These are phyloP conservation scores for Baudoinia panamericana DNA, from an alignment of 495 filamentous ascomycete genomes.

Conservation along the genomic window DNA sequence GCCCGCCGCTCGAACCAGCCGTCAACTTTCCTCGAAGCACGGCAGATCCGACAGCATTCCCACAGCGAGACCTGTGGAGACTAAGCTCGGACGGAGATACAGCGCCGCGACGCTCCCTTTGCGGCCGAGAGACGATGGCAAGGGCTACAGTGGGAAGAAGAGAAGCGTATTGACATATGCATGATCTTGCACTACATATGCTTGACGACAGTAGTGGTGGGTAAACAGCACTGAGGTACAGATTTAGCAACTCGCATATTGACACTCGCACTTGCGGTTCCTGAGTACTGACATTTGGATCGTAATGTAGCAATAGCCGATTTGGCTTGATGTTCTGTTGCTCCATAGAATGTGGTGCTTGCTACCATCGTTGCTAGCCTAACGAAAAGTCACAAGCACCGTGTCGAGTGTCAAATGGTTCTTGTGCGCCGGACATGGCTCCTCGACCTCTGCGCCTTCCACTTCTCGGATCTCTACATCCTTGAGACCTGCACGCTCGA, in stretches of 20 bases:
- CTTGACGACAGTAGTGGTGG: too few relatives aligned
- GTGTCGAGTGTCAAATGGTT: too few relatives aligned
- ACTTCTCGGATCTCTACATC: neutral
- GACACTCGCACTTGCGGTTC: too few relatives aligned
- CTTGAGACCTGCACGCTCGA: neutral
- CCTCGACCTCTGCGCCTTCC: neutral
- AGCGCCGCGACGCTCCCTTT: constrained; percentile 20
- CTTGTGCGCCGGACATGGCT: neutral
- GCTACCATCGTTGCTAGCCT: too few relatives aligned
- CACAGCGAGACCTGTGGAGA: constrained; percentile 19
- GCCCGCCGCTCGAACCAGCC: neutral
- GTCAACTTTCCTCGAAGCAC: neutral
- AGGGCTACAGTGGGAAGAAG: constrained; percentile 13
- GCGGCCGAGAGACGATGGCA: constrained; percentile 18
- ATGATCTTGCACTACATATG: constrained; percentile 1
- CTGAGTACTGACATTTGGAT: too few relatives aligned
- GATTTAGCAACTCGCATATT: too few relatives aligned
- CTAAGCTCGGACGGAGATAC: constrained; percentile 3
- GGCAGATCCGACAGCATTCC: constrained; percentile 20
- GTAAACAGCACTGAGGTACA: too few relatives aligned
- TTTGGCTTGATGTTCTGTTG: too few relatives aligned
- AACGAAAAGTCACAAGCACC: too few relatives aligned
- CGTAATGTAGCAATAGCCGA: too few relatives aligned
- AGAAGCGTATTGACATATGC: constrained; percentile 22
- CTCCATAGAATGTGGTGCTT: too few relatives aligned